These are phyloP conservation scores for Tulasnella sp. DNA, from an alignment of 768 basidiomycete species.

Conservation along the genomic window DNA sequence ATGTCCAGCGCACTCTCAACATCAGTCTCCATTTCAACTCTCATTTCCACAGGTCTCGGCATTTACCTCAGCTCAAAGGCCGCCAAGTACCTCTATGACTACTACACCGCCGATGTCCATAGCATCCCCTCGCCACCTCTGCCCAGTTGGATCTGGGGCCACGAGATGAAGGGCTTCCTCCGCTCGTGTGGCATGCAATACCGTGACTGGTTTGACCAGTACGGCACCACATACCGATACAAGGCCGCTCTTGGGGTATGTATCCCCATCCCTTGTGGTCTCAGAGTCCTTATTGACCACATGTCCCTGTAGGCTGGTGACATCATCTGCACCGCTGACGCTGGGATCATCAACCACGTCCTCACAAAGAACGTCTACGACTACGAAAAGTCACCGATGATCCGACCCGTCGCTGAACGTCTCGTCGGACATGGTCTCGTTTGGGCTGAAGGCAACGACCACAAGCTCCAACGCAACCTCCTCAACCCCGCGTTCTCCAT, in stretches of 20 bases:
- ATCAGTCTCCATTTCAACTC: not conserved
- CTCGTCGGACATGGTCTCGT: slow-evolving; percentile 28
- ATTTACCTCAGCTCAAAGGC: not conserved
- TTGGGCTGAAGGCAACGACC: slow-evolving; percentile 31
- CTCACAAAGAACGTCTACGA: not conserved
- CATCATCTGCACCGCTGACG: slow-evolving; percentile 6
- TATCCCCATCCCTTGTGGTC: not conserved
- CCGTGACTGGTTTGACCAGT: slow-evolving; percentile 7
- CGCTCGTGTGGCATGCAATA: slow-evolving; percentile 8
- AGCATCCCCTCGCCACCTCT: not conserved
- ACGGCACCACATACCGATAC: not conserved
- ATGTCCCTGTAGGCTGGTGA: not conserved
- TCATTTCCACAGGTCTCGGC: not conserved
- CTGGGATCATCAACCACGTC: slow-evolving; percentile 9
- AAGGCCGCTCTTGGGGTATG: slow-evolving; percentile 1
- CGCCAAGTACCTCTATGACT: not conserved
- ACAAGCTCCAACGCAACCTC: slow-evolving; percentile 21
- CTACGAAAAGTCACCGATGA: slow-evolving; percentile 16
- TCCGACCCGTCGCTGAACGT: slow-evolving; percentile 25
- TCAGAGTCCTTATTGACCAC: not conserved
- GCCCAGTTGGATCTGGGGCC: slow-evolving; percentile 7
- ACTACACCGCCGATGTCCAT: not conserved
- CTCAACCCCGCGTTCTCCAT: slow-evolving; percentile 12
- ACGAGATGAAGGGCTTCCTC: slow-evolving; percentile 10
- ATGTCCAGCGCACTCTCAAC: not conserved